These are phyloP conservation scores for Teratosphaeriaceae sp. DNA, from an alignment of 2,329 filamentous ascomycete species.

Conservation along the genomic window DNA sequence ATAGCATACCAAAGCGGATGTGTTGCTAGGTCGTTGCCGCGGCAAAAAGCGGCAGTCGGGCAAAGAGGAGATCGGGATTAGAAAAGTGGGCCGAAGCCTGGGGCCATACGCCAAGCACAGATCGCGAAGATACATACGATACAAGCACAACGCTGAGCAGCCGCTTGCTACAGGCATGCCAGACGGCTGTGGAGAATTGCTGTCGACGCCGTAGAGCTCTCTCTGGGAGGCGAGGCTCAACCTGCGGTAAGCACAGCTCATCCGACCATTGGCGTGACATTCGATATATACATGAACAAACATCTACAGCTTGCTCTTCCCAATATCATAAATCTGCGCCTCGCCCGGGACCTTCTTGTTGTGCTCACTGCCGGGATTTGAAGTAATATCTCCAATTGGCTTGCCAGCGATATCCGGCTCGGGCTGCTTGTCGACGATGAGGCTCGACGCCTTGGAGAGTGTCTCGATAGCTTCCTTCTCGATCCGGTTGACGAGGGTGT, in stretches of 20 bases:
- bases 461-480: constrained; percentile 31
- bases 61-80: not conserved
- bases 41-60: not conserved
- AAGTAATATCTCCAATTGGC: constrained; percentile 15
- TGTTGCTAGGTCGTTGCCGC: not conserved
- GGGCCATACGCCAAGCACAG: no score
- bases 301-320: constrained; percentile 25
- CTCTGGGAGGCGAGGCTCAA: not conserved
- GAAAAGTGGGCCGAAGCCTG: no score
- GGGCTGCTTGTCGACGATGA: constrained; percentile 34
- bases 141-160: no score
- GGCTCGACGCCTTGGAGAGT: constrained; percentile 25
- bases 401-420: constrained; percentile 26
- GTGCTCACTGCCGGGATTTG: constrained; percentile 19
- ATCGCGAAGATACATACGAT: no score
- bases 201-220: no score
- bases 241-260: not conserved
- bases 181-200: no score
- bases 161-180: no score
- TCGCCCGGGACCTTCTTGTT: constrained; percentile 33
- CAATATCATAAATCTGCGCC: constrained; percentile 36
- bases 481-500: constrained; percentile 39
- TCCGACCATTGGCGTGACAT: not conserved
- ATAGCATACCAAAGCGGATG: not conserved
- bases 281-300: not conserved